Base-by-base conservation (phyloP, 2,329 filamentous ascomycete species). In the Monosporascus sp. region DNA sequence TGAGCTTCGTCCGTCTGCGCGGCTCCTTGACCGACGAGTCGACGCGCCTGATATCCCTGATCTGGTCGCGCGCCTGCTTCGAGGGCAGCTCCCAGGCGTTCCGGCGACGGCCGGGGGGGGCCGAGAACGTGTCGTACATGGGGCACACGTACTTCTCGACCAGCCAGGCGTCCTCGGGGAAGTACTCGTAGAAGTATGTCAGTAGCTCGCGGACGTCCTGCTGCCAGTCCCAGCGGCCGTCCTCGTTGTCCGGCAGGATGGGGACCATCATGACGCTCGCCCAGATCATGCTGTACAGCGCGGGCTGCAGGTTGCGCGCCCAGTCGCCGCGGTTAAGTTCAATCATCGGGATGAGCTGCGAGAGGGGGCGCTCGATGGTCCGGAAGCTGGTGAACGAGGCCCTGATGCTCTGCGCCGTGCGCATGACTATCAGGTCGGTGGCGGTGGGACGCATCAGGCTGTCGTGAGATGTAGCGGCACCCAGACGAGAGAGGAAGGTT, bases 371-470 rank as follows among this genome's bases (percentile, higher is more conserved):
- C 68, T 69, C 65, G 66, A 63, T 68, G 37, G 62, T 66, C 48
- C 55, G 65, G 50, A 60, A 73, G 71, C 53, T 81, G 74, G 63
- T 84, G 77, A 45, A 90, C 1, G 88, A 89, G 46, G 84, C 84
- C 61, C 88, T 79, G 59, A 97, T 92, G 69, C 96, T 97, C 61
- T 87, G 84, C 15, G 86, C 85, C 9, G 87, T 88, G 50, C 91
- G 84, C 60, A 89, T 76, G 7, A 91, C 83, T 58, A 96, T 83
- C 52, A 87, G 81, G 3, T 81, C 74, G 1, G 83, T 81, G 1
- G 77, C 74, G 1, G 89, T 85, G 9, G 88, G 81, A 3, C 76
- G 75, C 20, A 96, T 75, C 59, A 87, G 87, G 6, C 69, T 66
- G 15, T 72, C 75, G 55, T 61, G 65, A 55, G 70, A 66, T 53